A percentile compares a stretch with the other conserved stretches of the same genome.
These are phyloP conservation scores for Alternaria consortialis DNA, from an alignment of 2,329 filamentous ascomycete genomes.

Conservation along the genomic window DNA sequence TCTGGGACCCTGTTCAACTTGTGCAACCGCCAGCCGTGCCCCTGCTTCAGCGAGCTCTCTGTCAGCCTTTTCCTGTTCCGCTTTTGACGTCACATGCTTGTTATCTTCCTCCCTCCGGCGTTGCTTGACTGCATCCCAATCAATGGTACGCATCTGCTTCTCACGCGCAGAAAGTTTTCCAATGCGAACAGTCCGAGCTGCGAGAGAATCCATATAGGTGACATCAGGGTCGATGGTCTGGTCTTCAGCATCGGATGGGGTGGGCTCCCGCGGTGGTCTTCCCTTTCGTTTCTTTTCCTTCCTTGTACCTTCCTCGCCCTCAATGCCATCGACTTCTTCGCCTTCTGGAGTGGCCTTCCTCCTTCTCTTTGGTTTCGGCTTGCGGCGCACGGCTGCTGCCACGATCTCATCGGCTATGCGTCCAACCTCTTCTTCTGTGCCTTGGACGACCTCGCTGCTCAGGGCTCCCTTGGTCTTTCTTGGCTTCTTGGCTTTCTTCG, in stretches of 20 bases:
- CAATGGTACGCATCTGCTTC: conserved; percentile 74
- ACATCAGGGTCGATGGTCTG: conserved; percentile 68
- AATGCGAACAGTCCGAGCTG: conserved; percentile 68
- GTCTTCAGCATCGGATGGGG: conserved; percentile 50
- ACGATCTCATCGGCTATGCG: conserved; percentile 20
- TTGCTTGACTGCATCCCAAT: conserved; percentile 62
- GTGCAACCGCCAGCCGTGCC: conserved; percentile 22
- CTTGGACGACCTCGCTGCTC: conserved; percentile 12
- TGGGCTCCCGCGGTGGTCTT: conserved; percentile 39
- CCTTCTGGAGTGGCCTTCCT: conserved; percentile 22
- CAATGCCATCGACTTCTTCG: conserved; percentile 13
- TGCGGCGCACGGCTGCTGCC: conserved; percentile 19
- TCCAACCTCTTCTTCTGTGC: conserved; percentile 19
- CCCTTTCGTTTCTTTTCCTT: conserved; percentile 35
- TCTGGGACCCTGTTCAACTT: conserved; percentile 55
- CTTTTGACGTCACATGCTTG: conserved; percentile 29
- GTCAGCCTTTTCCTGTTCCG: conserved; percentile 35
- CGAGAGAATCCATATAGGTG: conserved; percentile 77
- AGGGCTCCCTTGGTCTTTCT: conserved; percentile 35
- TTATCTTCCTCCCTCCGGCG: conserved; percentile 49
- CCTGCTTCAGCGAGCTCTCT: conserved; percentile 28
- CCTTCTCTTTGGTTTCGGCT: conserved; percentile 30
- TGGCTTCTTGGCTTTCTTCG: conserved; percentile 43
- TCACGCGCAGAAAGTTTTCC: conserved; percentile 80
- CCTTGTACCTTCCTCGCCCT: conserved; percentile 17